phyloP scores from a whole-genome alignment of 2,329 filamentous ascomycete species.

The Diaporthe sp. region DNA sequence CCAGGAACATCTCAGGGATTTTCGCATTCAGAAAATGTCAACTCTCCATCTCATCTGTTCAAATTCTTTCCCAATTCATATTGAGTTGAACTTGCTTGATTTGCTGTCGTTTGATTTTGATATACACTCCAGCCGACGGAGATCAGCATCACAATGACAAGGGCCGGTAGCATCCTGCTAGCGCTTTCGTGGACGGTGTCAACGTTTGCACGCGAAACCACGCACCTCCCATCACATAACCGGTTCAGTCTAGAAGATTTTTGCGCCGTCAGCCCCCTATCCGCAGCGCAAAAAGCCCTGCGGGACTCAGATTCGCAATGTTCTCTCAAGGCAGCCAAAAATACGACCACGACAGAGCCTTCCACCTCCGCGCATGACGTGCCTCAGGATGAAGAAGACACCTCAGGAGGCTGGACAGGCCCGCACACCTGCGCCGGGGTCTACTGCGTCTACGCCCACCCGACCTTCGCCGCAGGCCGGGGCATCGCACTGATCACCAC shows the following conservation, averaged over 20 bases:
- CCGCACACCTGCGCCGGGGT: slow-evolving; percentile 38
- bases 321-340: not conserved
- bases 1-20: not conserved
- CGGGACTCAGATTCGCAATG: slow-evolving; percentile 11
- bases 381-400: not conserved
- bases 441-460: slow-evolving; percentile 40
- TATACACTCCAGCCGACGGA: not conserved
- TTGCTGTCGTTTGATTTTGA: not conserved
- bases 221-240: not conserved
- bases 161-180: not conserved
- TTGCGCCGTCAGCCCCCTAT: slow-evolving; percentile 27
- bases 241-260: not conserved
- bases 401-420: slow-evolving; percentile 37
- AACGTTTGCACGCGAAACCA: not conserved
- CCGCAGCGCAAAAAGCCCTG: not conserved
- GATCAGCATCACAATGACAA: not conserved
- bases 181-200: not conserved
- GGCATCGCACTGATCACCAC: slow-evolving; percentile 40
- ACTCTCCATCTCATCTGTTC: not conserved
- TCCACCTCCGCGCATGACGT: not conserved
- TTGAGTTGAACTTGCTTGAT: fast-evolving
- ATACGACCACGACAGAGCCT: not conserved
- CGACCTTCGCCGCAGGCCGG: slow-evolving; percentile 35
- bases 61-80: not conserved
- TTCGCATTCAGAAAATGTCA: not conserved